These are phyloP conservation scores for Sclerotinia trifoliorum DNA, from an alignment of 2,329 filamentous ascomycete species.

Conservation along the genomic window DNA sequence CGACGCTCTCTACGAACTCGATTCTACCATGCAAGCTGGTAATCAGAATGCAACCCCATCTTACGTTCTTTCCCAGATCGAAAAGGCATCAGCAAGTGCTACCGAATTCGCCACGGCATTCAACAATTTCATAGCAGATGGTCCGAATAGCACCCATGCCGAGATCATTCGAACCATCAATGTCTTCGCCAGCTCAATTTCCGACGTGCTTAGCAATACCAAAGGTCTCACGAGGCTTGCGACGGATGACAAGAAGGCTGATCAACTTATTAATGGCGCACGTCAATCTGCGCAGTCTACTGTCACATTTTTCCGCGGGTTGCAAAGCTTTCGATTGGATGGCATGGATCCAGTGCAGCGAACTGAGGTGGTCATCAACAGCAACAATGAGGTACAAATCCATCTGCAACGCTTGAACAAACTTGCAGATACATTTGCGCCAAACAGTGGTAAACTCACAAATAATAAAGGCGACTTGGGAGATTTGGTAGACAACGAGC, in stretches of 20 bases:
- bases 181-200: constrained; percentile 83
- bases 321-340: constrained; percentile 91
- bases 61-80: constrained; percentile 93
- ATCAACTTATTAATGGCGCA: constrained; percentile 78
- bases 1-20: constrained; percentile 93
- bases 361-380: constrained; percentile 96
- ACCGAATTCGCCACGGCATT: constrained; percentile 98
- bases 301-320: constrained; percentile 89
- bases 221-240: constrained; percentile 93
- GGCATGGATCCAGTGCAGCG: constrained; percentile 88
- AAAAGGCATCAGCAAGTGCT: constrained; percentile 90
- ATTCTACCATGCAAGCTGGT: constrained; percentile 96
- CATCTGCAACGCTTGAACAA: constrained; percentile 93
- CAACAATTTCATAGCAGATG: constrained; percentile 98
- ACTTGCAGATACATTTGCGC: constrained; percentile 86
- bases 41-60: constrained; percentile 96
- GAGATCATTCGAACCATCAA: constrained; percentile 93
- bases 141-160: constrained; percentile 82
- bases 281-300: constrained; percentile 82
- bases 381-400: constrained; percentile 93
- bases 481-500: constrained; percentile 86
- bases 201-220: constrained; percentile 92
- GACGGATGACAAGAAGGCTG: constrained; percentile 91
- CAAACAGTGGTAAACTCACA: constrained; percentile 77
- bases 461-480: constrained; percentile 81